These are phyloP conservation scores for Inga leiocalycina DNA, from an alignment of 306 rosid genomes.

Conservation along the genomic window DNA sequence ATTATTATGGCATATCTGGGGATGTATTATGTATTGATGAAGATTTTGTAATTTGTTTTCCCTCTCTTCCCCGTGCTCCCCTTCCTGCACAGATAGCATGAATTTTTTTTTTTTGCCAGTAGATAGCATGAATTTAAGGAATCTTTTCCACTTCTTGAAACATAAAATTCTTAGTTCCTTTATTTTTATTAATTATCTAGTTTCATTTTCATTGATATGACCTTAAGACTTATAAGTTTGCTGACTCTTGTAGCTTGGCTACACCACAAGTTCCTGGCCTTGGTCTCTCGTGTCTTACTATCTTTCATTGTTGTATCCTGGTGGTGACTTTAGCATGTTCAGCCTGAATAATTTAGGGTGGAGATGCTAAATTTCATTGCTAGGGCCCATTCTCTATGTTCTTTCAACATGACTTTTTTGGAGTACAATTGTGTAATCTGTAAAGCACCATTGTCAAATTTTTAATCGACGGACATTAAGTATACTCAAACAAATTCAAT, in stretches of 20 bases:
- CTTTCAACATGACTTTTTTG: background rate
- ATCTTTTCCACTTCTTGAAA: background rate
- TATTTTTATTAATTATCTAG: slow-evolving; percentile 16
- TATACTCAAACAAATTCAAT: background rate
- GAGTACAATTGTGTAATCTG: background rate
- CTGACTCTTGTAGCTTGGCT: background rate
- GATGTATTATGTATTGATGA: background rate
- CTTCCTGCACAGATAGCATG: background rate
- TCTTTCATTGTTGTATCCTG: background rate
- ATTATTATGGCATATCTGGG: background rate
- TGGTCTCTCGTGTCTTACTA: background rate
- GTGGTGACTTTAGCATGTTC: background rate
- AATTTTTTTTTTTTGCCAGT: background rate
- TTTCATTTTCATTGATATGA: background rate
- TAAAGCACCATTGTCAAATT: background rate
- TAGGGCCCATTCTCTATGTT: background rate
- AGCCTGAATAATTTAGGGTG: background rate
- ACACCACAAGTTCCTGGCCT: too few relatives aligned
- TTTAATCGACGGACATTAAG: background rate
- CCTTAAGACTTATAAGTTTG: background rate
- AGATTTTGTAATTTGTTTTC: background rate
- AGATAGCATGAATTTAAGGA: background rate
- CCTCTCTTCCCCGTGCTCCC: background rate
- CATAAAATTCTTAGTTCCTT: background rate
- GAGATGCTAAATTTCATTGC: background rate